Evolutionary conservation across 805 yeast species (phyloP), one percentile per base, ranked within the genome.

Genomic region (Ogataea paradorogensis): DNA sequence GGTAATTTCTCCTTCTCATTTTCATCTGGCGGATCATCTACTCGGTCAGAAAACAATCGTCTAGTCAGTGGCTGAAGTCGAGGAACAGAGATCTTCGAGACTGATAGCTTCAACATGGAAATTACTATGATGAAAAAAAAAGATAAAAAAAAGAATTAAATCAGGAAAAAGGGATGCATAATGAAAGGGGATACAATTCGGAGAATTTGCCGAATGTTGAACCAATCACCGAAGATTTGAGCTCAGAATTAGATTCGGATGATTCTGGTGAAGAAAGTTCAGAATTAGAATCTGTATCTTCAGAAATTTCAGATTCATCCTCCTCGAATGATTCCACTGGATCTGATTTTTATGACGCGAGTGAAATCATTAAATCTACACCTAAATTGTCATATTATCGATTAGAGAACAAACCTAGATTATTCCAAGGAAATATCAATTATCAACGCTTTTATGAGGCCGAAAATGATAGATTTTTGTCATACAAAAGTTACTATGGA

Each of bases 341-440:
- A 26, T 26, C 40, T 9, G 35, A 37, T 26, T 37, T 37, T 15
- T 31, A 37, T 14, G 40, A 37, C 26, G 40, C 40, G n/a, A 37
- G 40, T 26, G 40, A 37, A 24, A 37, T 37, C 14, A 37, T 37
- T 11, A 11, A 30, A 9, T 7, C 34, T 10, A 43, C 38, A 4
- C 30, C 36, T 13, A 15, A 21, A 14, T 39, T 49, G 20, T 27
- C 53, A 2, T 46, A 37, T 15, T 46, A 49, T 27, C 28, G 37
- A 10, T n/a, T 40, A 9, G 25, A 45, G 14, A 40, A 40, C 30
- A 42, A 43, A 33, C 43, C 47, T 8, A 29, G 52, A 20, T 32
- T 41, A 15, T 52, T 51, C 44, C 50, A 48, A 23, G 55, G 54
- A 8, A 53, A 55, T 35, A 28, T 40, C 35, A 53, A 53, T 43